Evolutionary conservation across 1,284 basidiomycete species (phyloP).

Genomic region (Puccinia hordei): DNA sequence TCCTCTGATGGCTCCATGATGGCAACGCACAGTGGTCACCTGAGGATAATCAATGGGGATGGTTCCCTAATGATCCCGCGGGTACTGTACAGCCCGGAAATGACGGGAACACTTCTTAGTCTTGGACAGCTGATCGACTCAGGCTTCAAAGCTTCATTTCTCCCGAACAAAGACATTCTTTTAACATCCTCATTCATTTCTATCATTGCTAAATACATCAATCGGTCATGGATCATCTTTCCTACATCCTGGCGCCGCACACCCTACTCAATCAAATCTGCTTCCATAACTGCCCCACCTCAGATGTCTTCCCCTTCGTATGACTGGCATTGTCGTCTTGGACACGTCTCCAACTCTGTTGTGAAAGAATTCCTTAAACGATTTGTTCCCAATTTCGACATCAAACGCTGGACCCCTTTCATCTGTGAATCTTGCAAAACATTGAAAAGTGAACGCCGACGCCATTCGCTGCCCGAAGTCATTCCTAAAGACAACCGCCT

Average conservation of each 20-base stretch:
- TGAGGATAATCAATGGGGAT: background rate
- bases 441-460: background rate
- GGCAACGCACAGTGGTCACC: slow-evolving; percentile 21
- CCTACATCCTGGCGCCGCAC: background rate
- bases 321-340: background rate
- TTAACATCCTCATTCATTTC: background rate
- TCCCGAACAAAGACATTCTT: background rate
- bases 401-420: slow-evolving; percentile 5
- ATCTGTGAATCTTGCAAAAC: background rate
- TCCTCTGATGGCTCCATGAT: background rate
- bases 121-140: slow-evolving; percentile 31
- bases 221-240: background rate
- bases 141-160: background rate
- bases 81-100: slow-evolving; percentile 14
- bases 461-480: background rate
- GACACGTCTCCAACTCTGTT: background rate
- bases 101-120: slow-evolving; percentile 21
- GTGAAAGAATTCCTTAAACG: background rate
- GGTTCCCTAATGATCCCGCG: background rate
- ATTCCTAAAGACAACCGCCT: background rate
- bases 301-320: background rate
- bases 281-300: too few species aligned
- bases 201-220: background rate
- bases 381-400: background rate
- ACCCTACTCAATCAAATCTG: background rate